Base-by-base conservation (phyloP, 257 asterid species). In the Nicotiana benthamiana region DNA sequence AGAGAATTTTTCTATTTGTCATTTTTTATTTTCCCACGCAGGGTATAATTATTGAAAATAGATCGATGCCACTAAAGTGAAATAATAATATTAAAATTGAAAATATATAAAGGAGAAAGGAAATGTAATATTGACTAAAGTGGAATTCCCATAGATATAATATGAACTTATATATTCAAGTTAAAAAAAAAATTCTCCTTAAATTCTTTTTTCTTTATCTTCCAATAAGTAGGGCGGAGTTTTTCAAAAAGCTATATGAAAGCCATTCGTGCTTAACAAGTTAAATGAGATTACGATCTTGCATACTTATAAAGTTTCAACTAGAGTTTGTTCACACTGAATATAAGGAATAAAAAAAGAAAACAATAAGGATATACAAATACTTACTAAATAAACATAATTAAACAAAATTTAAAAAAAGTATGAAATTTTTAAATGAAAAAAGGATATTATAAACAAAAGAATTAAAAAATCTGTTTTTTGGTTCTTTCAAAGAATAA, bases 211-310 rank as follows among this genome's bases (percentile, higher is more conserved):
- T 43, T 43, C 0, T 10, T 70, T 46, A 22, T 22, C 2, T 40
- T 68, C 76, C 57, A 40, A 24, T 68, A 80, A 16, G 16, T 24
- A 24, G n/a, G 43, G 75, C 7, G 48, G 57, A 56, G 9, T 12
- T 72, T 40, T 80, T 61, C 74, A 68, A 80, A 36, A 80, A 48
- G 52, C 32, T 59, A 62, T 54, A 68, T 26, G 72, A 63, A 48
- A 57, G 2, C 63, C 27, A 43, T 79, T 79, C 82, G 30, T 72
- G 77, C 77, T 2, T 1, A 20, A 22, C 77, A 13, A 40, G 77
- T 22, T 43, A 22, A 43, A 12, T 5, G 27, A 43, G 59, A 22
- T 70, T 46, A 12, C 46, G 59, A 70, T 70, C 9, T 43, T 5
- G 34, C 40, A 72, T 24, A 24, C 59, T 3, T 24, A 46, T 43